phyloP scores from a whole-genome alignment of 2,329 filamentous ascomycete species.

The Sclerotinia glacialis region DNA sequence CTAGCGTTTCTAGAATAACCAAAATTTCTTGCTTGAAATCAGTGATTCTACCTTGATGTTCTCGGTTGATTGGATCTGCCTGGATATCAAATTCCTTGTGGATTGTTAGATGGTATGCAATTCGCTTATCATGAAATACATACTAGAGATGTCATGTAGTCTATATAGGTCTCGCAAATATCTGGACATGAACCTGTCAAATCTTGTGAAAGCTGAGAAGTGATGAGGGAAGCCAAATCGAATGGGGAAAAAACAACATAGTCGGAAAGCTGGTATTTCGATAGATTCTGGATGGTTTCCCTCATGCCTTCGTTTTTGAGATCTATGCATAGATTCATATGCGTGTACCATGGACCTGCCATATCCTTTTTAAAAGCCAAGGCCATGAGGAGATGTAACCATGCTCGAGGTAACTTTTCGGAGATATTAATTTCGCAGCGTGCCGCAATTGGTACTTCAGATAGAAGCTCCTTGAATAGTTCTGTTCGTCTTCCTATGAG shows the following conservation, averaged over 20 bases:
- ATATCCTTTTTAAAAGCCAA: conserved; percentile 27
- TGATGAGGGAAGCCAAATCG: conserved; percentile 30
- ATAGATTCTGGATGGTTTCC: background rate
- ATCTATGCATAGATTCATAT: conserved; percentile 3
- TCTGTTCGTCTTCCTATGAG: background rate
- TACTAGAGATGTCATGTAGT: conserved; percentile 30
- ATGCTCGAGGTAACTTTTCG: conserved; percentile 29
- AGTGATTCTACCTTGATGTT: conserved; percentile 30
- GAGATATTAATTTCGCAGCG: conserved; percentile 25
- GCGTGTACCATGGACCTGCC: conserved; percentile 19
- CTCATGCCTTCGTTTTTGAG: conserved; percentile 4
- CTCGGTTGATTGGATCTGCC: conserved; percentile 28
- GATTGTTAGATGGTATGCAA: background rate
- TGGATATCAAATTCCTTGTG: conserved; percentile 29
- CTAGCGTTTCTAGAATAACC: conserved; percentile 29
- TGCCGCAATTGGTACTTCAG: conserved; percentile 5
- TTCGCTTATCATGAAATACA: background rate
- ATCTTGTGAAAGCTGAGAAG: conserved; percentile 27
- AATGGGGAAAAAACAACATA: conserved; percentile 28
- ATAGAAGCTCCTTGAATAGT: conserved; percentile 1
- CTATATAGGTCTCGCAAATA: conserved; percentile 28
- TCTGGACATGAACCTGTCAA: conserved; percentile 23
- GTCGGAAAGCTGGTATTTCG: conserved; percentile 14
- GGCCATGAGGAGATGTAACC: conserved; percentile 31
- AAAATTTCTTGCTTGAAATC: conserved; percentile 32